A percentile compares a stretch with the other conserved stretches of the same genome.
Evolutionary conservation across 1,139 yeast genomes (phyloP).

Genomic region (Debaryomyces subglobosus): DNA sequence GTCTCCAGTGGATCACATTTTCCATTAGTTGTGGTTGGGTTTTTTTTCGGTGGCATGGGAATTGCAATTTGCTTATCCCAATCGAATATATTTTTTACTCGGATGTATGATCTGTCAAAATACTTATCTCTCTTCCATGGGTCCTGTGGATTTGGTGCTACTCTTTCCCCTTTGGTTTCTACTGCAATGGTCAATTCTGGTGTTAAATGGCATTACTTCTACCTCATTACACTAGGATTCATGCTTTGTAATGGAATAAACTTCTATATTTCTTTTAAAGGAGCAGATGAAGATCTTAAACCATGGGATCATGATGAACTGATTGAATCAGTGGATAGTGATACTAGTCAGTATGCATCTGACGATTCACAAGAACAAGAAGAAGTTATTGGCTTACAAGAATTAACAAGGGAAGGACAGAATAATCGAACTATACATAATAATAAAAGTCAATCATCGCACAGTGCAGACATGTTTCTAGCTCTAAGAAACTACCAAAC

Average conservation of each 20-base stretch:
- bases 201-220: slow-evolving; percentile 56
- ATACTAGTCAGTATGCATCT: too few species aligned
- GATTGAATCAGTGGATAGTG: neutral
- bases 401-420: neutral
- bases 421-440: neutral
- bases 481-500: slow-evolving; percentile 49
- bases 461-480: slow-evolving; percentile 16
- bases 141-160: slow-evolving; percentile 65
- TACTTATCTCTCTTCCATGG: slow-evolving; percentile 61
- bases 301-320: slow-evolving; percentile 32
- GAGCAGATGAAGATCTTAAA: slow-evolving; percentile 46
- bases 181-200: slow-evolving; percentile 55
- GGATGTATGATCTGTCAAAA: slow-evolving; percentile 50
- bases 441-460: slow-evolving; percentile 3
- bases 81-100: slow-evolving; percentile 57
- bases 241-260: slow-evolving; percentile 29
- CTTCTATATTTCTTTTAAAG: slow-evolving; percentile 41
- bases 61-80: slow-evolving; percentile 58
- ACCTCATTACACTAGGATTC: slow-evolving; percentile 49
- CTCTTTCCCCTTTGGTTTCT: slow-evolving; percentile 59
- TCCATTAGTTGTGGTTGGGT: slow-evolving; percentile 52
- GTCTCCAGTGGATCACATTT: slow-evolving; percentile 41
- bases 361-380: slow-evolving; percentile 2
- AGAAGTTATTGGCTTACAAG: slow-evolving; percentile 14
- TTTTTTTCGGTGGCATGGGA: slow-evolving; percentile 63